A percentile compares a stretch with the other conserved stretches of the same genome.
These are phyloP conservation scores for Discostella stelligera DNA, from an alignment of 352 stramenopile species.

Conservation along the genomic window DNA sequence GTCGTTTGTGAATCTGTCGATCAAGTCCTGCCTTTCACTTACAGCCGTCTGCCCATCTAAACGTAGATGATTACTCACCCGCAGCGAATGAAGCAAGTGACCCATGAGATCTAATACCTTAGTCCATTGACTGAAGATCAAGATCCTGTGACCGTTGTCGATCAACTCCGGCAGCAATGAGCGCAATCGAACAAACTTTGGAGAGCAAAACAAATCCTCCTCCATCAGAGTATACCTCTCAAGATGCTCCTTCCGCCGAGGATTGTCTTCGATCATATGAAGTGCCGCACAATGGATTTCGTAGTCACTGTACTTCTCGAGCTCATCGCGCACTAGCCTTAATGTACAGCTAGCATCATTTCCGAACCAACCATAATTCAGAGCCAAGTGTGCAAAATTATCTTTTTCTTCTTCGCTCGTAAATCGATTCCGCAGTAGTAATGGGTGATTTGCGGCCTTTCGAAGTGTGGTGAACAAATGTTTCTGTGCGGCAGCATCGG, in stretches of 20 bases:
- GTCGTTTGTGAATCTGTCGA: constrained; percentile 95
- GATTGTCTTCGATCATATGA: constrained; percentile 48
- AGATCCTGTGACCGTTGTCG: constrained; percentile 89
- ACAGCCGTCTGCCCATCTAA: constrained; percentile 95
- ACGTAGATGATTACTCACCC: constrained; percentile 88
- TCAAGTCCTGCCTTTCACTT: constrained; percentile 92
- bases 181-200: constrained; percentile 92
- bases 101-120: constrained; percentile 92
- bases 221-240: constrained; percentile 86
- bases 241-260: constrained; percentile 60
- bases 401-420: constrained; percentile 82
- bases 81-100: constrained; percentile 82
- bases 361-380: constrained; percentile 81
- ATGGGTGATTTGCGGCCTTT: constrained; percentile 96
- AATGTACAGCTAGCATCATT: constrained; percentile 81
- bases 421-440: constrained; percentile 89
- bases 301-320: constrained; percentile 93
- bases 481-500: constrained; percentile 58
- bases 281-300: constrained; percentile 88
- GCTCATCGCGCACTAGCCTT: constrained; percentile 88
- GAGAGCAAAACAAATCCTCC: constrained; percentile 89
- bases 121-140: constrained; percentile 97
- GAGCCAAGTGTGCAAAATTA: constrained; percentile 85
- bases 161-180: constrained; percentile 88
- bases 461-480: constrained; percentile 95